A percentile compares a stretch with the other conserved stretches of the same genome.
These are phyloP conservation scores for Hirsutella thompsonii DNA, from an alignment of 2,329 filamentous ascomycete genomes.

Conservation along the genomic window DNA sequence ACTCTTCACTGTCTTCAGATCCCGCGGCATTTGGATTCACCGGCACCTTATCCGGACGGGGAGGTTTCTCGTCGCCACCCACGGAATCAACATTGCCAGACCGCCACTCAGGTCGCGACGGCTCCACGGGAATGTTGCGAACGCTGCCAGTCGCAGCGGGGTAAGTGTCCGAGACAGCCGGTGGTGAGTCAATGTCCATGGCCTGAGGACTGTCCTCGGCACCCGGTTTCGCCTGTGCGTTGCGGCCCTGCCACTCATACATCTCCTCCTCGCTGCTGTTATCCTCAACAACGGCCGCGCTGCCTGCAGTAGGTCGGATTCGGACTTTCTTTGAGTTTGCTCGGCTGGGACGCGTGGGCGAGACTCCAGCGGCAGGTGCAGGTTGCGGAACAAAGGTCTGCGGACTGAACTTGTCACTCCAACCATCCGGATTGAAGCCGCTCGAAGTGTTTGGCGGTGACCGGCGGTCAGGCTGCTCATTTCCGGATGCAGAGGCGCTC, in stretches of 20 bases:
- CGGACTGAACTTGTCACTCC: conserved; percentile 39
- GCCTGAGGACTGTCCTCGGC: conserved; percentile 37
- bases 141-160: conserved; percentile 14
- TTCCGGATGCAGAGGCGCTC: conserved; percentile 10
- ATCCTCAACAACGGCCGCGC: conserved; percentile 32
- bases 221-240: conserved; percentile 14
- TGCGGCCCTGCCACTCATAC: conserved; percentile 20
- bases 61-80: conserved; percentile 10
- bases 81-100: conserved; percentile 28
- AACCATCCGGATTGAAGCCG: conserved; percentile 38
- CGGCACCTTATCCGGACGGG: conserved; percentile 7
- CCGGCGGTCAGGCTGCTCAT: conserved; percentile 9
- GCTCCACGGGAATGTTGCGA: conserved; percentile 45
- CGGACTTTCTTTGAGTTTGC: conserved; percentile 46
- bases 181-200: conserved; percentile 53
- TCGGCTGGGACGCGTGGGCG: conserved; percentile 30
- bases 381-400: conserved; percentile 40
- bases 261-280: conserved; percentile 31
- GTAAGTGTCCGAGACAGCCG: conserved; percentile 12
- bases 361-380: conserved; percentile 22
- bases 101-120: conserved; percentile 46
- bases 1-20: conserved; percentile 43
- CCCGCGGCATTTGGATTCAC: conserved; percentile 26
- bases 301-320: conserved; percentile 35
- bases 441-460: conserved; percentile 13